These are phyloP conservation scores for Phytophthora melonis DNA, from an alignment of 352 stramenopile species.

Conservation along the genomic window DNA sequence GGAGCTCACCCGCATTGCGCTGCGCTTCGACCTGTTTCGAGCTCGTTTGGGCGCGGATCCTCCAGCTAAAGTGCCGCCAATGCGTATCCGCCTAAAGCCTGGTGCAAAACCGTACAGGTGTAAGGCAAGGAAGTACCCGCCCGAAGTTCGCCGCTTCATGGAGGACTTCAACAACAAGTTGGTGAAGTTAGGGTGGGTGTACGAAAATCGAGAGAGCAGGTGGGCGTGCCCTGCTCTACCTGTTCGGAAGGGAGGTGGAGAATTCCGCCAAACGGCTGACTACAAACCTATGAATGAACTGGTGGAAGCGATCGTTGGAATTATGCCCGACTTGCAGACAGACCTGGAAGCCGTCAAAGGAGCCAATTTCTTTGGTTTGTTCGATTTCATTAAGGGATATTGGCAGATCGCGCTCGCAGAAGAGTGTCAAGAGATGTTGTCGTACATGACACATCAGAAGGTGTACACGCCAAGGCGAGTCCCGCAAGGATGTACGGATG, in stretches of 20 bases:
- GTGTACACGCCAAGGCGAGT: constrained; percentile 4
- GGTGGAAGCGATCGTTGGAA: constrained; percentile 31
- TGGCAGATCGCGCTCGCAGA: constrained; percentile 4
- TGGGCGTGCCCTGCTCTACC: constrained; percentile 32
- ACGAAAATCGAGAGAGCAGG: constrained; percentile 28
- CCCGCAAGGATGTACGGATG: constrained; percentile 7
- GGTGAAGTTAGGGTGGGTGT: constrained; percentile 37
- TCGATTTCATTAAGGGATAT: constrained; percentile 30
- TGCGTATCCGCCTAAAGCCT: constrained; percentile 32
- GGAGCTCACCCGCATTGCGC: constrained; percentile 4
- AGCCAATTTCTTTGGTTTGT: constrained; percentile 8
- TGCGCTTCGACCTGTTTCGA: constrained; percentile 18
- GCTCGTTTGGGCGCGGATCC: constrained; percentile 27
- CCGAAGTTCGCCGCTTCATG: constrained; percentile 29
- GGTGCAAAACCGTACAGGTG: constrained; percentile 32
- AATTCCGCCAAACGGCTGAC: constrained; percentile 36
- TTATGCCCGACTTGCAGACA: constrained; percentile 37
- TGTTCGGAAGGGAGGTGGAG: constrained; percentile 20
- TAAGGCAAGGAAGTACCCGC: constrained; percentile 27
- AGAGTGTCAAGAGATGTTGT: constrained; percentile 24
- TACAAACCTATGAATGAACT: constrained; percentile 33
- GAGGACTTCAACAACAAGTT: constrained; percentile 30
- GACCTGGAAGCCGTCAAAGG: constrained; percentile 8
- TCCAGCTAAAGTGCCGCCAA: constrained; percentile 24
- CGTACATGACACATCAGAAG: constrained; percentile 36